phyloP scores from a whole-genome alignment of 768 basidiomycete species.

The Hortiboletus flavorubellus region DNA sequence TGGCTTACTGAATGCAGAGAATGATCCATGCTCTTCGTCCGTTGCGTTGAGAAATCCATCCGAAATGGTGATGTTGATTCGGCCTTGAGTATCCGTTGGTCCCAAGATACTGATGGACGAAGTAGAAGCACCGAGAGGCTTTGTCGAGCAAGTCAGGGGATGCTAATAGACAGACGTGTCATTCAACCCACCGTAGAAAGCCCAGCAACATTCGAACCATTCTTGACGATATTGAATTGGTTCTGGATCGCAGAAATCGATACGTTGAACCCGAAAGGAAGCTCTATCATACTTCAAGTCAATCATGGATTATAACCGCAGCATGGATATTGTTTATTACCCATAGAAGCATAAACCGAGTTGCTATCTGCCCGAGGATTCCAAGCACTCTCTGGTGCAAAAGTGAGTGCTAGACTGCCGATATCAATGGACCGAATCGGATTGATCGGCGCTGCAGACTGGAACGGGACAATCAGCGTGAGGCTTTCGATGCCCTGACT shows the following conservation, averaged over 20 bases:
- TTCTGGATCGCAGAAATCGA: constrained; percentile 61
- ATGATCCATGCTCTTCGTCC: constrained; percentile 44
- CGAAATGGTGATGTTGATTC: constrained; percentile 59
- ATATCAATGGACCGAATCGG: constrained; percentile 67
- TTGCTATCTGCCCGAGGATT: constrained; percentile 53
- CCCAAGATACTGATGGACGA: constrained; percentile 54
- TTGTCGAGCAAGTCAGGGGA: constrained; percentile 2
- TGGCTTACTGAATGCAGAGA: constrained; percentile 57
- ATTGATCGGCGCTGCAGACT: constrained; percentile 45
- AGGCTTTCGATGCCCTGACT: constrained; percentile 57
- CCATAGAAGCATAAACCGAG: constrained; percentile 55
- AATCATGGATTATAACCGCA: constrained; percentile 1
- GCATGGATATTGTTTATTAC: constrained; percentile 33
- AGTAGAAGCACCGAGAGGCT: constrained; percentile 64
- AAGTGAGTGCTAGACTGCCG: constrained; percentile 53
- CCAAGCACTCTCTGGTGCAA: constrained; percentile 54
- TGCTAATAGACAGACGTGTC: background rate
- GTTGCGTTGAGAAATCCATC: constrained; percentile 51
- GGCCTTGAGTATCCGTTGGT: constrained; percentile 55
- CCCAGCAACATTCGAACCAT: constrained; percentile 50
- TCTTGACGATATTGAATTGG: constrained; percentile 56
- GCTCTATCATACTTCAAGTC: constrained; percentile 35
- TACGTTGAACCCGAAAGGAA: constrained; percentile 70
- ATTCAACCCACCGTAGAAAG: constrained; percentile 49
- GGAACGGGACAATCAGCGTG: constrained; percentile 61